phyloP scores from a whole-genome alignment of 2,329 filamentous ascomycete species.

The Arthrinium phaeospermum region DNA sequence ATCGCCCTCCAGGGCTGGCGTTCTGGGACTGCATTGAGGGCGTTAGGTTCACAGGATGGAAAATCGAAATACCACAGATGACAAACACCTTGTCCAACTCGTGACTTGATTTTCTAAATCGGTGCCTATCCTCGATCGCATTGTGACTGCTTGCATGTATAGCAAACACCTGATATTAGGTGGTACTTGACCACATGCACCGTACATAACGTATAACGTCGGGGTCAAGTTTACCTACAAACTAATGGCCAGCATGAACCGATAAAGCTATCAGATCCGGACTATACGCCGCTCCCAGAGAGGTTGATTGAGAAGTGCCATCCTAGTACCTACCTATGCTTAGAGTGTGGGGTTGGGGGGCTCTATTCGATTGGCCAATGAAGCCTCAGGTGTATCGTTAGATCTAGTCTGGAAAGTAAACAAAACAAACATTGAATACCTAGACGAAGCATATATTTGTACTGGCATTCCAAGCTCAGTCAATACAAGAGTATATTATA shows the following conservation, averaged over 20 bases:
- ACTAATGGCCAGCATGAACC: not conserved
- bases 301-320: not conserved
- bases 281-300: no score
- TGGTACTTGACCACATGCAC: not conserved
- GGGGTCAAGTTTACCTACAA: no score
- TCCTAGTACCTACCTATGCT: not conserved
- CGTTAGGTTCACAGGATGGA: constrained; percentile 16
- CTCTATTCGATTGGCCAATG: not conserved
- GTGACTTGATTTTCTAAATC: not conserved
- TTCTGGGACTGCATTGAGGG: constrained; percentile 21
- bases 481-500: not conserved
- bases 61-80: constrained; percentile 9
- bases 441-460: no score
- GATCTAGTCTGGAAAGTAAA: not conserved
- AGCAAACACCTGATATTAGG: no score
- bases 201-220: not conserved
- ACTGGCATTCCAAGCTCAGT: not conserved
- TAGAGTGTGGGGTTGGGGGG: not conserved
- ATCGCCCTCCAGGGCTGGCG: constrained; percentile 19
- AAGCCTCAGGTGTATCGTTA: not conserved
- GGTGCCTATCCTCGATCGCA: not conserved
- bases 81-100: not conserved
- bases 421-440: not conserved
- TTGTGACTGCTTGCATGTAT: not conserved
- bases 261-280: not conserved